Evolutionary conservation across 306 rosid species (phyloP), one percentile per base, ranked within the genome.

Genomic region (Gastrolobium bilobum): DNA sequence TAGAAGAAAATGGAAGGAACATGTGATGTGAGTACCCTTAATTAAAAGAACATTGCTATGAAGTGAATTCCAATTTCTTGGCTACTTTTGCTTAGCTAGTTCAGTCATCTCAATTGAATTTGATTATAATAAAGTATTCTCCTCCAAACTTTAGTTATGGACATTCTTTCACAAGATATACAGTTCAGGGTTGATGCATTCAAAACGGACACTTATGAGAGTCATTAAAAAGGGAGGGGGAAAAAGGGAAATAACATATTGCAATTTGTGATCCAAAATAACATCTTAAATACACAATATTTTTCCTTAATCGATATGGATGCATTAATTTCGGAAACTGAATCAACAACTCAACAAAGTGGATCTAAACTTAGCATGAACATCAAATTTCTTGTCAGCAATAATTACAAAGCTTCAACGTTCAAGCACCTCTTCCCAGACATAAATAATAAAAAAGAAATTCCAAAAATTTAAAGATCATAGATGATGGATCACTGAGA

Each of bases 161-260:
- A 47, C 26, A 61, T 47, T 75, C 14, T 11, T 43, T 57, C 20
- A 73, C 20, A n/a, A n/a, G 43, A 60, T 30, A 6, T 20, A 39
- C 0, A 30, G 13, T 13, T 46, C 20, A 6, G 1, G 14, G 29
- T 38, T 26, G 14, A 69, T 20, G 70, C 70, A 40, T 35, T 56
- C 60, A 56, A 60, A 77, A 53, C 31, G 10, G 34, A 4, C 46
- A 30, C 38, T 65, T 29, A 7, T 53, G 60, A 43, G 76, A 54
- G 47, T 20, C 26, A 20, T 20, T 20, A 20, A 52, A 20, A 53
- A 7, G 15, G 59, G 42, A 3, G 61, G 35, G 2, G 13, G n/a
- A 31, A 59, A 33, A 8, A 14, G 4, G 54, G 15, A 58, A 58
- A 61, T 15, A 47, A 14, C 7, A 35, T 3, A 43, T 58, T 5